phyloP scores from a whole-genome alignment of 2,329 filamentous ascomycete genomes.

The Elsinoe australis region DNA sequence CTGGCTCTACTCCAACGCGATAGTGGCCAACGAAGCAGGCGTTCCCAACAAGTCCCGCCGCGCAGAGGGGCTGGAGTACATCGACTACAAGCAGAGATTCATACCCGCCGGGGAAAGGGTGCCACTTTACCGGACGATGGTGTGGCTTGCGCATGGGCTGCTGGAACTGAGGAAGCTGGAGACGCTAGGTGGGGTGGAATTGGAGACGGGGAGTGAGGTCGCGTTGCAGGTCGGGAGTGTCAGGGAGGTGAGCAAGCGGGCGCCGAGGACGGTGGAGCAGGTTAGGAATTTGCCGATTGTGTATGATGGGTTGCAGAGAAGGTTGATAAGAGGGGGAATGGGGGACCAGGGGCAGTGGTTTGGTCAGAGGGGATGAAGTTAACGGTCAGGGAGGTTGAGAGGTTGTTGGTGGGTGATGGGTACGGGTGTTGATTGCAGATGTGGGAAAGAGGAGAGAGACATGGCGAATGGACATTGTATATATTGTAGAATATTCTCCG shows the following conservation, averaged over 20 bases:
- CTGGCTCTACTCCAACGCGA: constrained; percentile 44
- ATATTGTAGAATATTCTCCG: constrained; percentile 12
- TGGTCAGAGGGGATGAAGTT: neutral
- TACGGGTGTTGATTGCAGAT: neutral
- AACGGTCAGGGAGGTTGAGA: neutral
- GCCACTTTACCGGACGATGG: constrained; percentile 39
- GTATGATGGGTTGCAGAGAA: constrained; percentile 39
- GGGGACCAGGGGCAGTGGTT: constrained; percentile 7
- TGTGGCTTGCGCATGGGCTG: constrained; percentile 35
- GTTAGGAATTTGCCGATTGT: constrained; percentile 39
- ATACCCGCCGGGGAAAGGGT: constrained; percentile 26
- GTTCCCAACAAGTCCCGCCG: constrained; percentile 24
- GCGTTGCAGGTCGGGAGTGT: constrained; percentile 27
- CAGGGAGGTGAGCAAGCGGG: constrained; percentile 28
- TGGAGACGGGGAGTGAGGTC: constrained; percentile 24
- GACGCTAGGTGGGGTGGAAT: constrained; percentile 26
- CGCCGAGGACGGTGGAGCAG: constrained; percentile 36
- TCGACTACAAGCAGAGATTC: constrained; percentile 24
- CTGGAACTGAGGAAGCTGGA: constrained; percentile 32
- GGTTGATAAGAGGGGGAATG: constrained; percentile 44
- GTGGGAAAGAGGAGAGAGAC: neutral
- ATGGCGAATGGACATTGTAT: neutral
- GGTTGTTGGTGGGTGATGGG: neutral
- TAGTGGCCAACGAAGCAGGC: constrained; percentile 28
- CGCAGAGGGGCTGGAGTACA: constrained; percentile 25